A percentile compares a stretch with the other conserved stretches of the same genome.
phyloP scores from a whole-genome alignment of 495 filamentous ascomycete genomes.

The Podospora didyma region DNA sequence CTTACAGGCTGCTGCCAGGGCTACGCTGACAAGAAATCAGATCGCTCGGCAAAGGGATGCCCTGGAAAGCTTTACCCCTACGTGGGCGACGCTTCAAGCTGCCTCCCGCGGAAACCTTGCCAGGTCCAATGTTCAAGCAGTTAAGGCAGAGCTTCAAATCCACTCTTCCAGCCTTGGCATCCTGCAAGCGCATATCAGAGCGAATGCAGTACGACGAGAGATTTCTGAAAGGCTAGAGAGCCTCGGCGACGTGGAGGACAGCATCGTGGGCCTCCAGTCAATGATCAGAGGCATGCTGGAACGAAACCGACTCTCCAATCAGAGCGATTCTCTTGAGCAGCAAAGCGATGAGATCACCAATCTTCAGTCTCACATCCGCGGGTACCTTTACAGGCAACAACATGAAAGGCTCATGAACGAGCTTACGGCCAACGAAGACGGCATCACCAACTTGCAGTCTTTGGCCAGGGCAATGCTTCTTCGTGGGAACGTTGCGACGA shows the following conservation, averaged over 20 bases:
- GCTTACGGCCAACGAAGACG: conserved; percentile 51
- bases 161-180: conserved; percentile 29
- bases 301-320: conserved; percentile 41
- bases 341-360: conserved; percentile 54
- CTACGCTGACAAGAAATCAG: conserved; percentile 37
- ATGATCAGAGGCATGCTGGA: conserved; percentile 51
- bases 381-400: conserved; percentile 52
- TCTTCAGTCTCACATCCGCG: conserved; percentile 71
- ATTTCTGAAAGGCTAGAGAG: conserved; percentile 39
- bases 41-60: conserved; percentile 35
- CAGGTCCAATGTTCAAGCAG: conserved; percentile 35
- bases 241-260: conserved; percentile 36
- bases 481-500: conserved; percentile 62
- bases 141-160: conserved; percentile 33
- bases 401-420: conserved; percentile 51
- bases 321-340: conserved; percentile 54
- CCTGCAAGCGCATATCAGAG: conserved; percentile 43
- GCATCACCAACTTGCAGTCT: conserved; percentile 66
- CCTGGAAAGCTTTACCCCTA: conserved; percentile 34
- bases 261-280: conserved; percentile 43
- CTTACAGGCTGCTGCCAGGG: conserved; percentile 49
- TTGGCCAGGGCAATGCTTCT: conserved; percentile 74
- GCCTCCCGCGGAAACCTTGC: conserved; percentile 42
- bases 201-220: conserved; percentile 44
- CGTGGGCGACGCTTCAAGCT: conserved; percentile 49